Conservation (phyloP, 352 stramenopile genomes). For the Hyaloperonospora brassicae region DNA sequence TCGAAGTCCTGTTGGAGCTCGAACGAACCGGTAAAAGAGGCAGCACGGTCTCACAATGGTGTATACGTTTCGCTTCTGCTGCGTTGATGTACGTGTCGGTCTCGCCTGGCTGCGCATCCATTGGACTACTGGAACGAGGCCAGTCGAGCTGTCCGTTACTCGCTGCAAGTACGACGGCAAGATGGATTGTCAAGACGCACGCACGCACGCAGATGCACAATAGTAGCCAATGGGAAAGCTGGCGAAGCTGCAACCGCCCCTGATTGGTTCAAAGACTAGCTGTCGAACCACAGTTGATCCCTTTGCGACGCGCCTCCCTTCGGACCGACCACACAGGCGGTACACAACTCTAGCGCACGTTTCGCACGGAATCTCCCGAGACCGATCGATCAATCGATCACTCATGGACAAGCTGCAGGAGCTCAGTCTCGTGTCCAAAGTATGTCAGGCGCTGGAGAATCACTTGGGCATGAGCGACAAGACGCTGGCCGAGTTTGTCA, state of each 20-base stretch:
- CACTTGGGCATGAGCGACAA: constrained; percentile 93
- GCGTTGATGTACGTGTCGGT: no score
- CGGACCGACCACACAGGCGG: neutral
- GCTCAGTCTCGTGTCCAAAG: constrained; percentile 83
- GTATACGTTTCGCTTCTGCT: no score
- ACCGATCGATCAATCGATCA: neutral
- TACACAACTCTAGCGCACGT: neutral
- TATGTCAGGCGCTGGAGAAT: constrained; percentile 86
- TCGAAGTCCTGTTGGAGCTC: constrained; percentile 4
- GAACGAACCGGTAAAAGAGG: no score
- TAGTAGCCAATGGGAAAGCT: constrained; percentile 5
- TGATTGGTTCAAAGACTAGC: constrained; percentile 9
- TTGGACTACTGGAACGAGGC: constrained; percentile 14
- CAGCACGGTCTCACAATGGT: no score
- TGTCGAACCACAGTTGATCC: no score
- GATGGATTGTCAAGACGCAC: constrained; percentile 21
- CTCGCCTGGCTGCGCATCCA: constrained; percentile 14
- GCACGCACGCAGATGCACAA: neutral
- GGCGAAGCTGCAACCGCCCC: neutral
- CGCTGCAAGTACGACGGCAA: constrained; percentile 26
- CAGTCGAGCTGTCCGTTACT: constrained; percentile 15
- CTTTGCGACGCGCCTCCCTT: no score
- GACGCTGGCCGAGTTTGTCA: constrained; percentile 95
- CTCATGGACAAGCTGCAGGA: constrained; percentile 85
- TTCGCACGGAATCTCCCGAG: neutral